Conservation (phyloP, 129 eudicot species). For the Flaveria robusta region DNA sequence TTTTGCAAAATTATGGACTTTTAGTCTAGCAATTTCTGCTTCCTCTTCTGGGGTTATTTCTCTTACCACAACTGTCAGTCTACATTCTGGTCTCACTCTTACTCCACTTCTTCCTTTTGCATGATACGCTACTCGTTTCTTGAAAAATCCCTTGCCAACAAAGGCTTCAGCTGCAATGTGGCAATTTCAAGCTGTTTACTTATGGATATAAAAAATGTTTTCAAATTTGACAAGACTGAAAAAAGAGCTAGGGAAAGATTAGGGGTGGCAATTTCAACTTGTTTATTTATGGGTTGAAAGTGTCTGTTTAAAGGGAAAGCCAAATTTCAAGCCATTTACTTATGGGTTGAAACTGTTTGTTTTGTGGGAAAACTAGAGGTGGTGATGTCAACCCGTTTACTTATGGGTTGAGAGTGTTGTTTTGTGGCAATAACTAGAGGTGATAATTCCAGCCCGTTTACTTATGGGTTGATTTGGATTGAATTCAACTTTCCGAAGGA, state of each 20-base stretch:
- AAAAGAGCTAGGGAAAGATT: neutral
- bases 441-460: too few relatives aligned
- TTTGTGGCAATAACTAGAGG: too few relatives aligned
- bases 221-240: neutral
- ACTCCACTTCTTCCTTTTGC: slow-evolving; percentile 74
- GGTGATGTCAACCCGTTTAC: too few relatives aligned
- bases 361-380: too few relatives aligned
- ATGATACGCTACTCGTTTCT: slow-evolving; percentile 65
- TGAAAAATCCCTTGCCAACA: slow-evolving; percentile 80
- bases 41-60: slow-evolving; percentile 90
- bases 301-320: too few relatives aligned
- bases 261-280: neutral
- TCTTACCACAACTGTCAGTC: slow-evolving; percentile 80
- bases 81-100: slow-evolving; percentile 69
- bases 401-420: too few relatives aligned
- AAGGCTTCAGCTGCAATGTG: slow-evolving; percentile 98
- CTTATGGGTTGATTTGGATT: too few relatives aligned
- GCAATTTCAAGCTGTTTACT: too few relatives aligned
- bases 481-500: too few relatives aligned
- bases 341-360: too few relatives aligned
- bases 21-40: slow-evolving; percentile 75
- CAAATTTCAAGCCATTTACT: too few relatives aligned
- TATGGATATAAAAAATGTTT: neutral
- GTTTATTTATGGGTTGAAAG: neutral
- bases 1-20: slow-evolving; percentile 64